Evolutionary conservation across 306 rosid species (phyloP), one percentile per base, ranked within the genome.

Genomic region (Canavalia gladiata): DNA sequence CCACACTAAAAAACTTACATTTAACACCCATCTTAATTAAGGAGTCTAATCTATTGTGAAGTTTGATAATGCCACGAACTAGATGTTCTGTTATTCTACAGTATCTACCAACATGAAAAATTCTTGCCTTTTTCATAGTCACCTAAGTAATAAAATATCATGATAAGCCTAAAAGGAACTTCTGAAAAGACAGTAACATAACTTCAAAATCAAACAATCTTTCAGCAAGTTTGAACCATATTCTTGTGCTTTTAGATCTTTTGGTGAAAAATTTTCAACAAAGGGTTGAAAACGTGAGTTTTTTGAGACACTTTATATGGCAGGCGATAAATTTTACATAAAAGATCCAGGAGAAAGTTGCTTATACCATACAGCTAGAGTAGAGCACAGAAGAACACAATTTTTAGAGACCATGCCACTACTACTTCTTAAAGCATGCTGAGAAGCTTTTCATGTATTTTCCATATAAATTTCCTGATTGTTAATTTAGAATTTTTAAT

Each of bases 61-160:
- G 43, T 47, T 73, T 10, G 63, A 74, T 18, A 55, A 72, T 29
- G 8, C 46, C 7, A 73, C 29, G 18, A 81, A 52, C 10, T 52
- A 43, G 34, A 66, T 41, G 35, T 60, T 59, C 59, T 30, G 31
- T 31, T 41, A 29, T 60, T 59, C 59, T 30, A 18, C 18, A 51
- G 77, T 39, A 69, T 82, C 81, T 75, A 55, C 4, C 33, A 71
- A 51, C 59, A 69, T 60, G 67, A 51, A 11, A 62, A 37, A 3
- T 31, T n/a, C 13, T 12, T 39, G 60, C 4, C 55, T 37, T 68
- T 46, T 49, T 29, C 72, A 68, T 47, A 39, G 25, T 18, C 57
- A 34, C 64, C 59, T 67, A 35, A 33, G 39, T 31, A 52, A n/a
- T 50, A 62, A 42, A 8, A 47, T 62, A 8, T 69, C 37, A 47